A percentile compares a stretch with the other conserved stretches of the same genome.
Evolutionary conservation across 192 early-diverging fungal species (phyloP).

Genomic region (Coemansia sp.): DNA sequence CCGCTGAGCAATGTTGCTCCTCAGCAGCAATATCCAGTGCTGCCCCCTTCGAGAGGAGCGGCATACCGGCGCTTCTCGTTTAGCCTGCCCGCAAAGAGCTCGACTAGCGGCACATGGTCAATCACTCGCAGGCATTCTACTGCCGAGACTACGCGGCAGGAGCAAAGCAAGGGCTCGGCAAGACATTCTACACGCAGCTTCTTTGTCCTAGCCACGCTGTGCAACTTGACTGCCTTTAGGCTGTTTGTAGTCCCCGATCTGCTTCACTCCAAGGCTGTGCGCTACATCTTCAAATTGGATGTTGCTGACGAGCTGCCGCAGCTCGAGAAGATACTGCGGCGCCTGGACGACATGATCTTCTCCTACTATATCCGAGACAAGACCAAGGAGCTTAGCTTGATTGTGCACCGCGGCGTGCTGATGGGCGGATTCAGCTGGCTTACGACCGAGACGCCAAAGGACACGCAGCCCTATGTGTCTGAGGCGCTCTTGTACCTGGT

Average conservation of each 20-base stretch:
- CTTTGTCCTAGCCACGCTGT: constrained; percentile 72
- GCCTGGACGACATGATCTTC: constrained; percentile 83
- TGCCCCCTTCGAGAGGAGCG: constrained; percentile 35
- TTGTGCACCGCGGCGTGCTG: constrained; percentile 81
- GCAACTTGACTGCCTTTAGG: constrained; percentile 77
- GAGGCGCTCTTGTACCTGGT: constrained; percentile 86
- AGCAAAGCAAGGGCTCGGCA: constrained; percentile 9
- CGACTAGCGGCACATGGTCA: background rate
- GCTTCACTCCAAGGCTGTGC: constrained; percentile 65
- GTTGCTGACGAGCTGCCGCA: constrained; percentile 62
- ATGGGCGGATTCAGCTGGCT: constrained; percentile 88
- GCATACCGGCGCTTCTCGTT: constrained; percentile 45
- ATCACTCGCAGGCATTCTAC: constrained; percentile 32
- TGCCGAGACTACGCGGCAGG: constrained; percentile 17
- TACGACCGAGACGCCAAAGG: constrained; percentile 68
- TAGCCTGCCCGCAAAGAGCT: constrained; percentile 28
- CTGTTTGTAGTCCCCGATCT: constrained; percentile 75
- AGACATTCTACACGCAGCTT: constrained; percentile 38
- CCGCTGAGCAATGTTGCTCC: constrained; percentile 6
- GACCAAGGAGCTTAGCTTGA: constrained; percentile 61
- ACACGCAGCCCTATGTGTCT: constrained; percentile 85
- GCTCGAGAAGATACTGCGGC: constrained; percentile 69
- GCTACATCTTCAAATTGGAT: constrained; percentile 61
- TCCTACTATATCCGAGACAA: constrained; percentile 84
- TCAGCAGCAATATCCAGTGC: background rate